phyloP scores from a whole-genome alignment of 495 filamentous ascomycete genomes.

The Niebla homalea region DNA sequence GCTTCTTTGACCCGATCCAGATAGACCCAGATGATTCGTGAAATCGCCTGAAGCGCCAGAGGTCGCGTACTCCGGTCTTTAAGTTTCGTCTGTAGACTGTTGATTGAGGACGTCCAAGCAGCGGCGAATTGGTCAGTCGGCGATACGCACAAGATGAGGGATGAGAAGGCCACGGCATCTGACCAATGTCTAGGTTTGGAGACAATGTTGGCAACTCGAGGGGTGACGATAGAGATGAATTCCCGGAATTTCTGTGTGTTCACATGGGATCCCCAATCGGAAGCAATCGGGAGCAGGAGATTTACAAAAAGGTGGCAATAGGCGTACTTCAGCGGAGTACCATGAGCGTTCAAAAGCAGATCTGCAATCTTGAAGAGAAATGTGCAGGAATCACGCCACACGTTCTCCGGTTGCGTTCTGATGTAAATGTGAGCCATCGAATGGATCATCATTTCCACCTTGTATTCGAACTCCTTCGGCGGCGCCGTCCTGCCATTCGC shows the following conservation, averaged over 20 bases:
- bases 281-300: conserved; percentile 77
- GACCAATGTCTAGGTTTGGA: conserved; percentile 84
- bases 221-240: conserved; percentile 62
- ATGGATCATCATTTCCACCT: conserved; percentile 68
- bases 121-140: conserved; percentile 65
- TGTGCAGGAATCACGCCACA: conserved; percentile 76
- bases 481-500: conserved; percentile 42
- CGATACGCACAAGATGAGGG: conserved; percentile 75
- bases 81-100: conserved; percentile 58
- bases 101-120: conserved; percentile 74
- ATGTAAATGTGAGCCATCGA: conserved; percentile 84
- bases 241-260: conserved; percentile 72
- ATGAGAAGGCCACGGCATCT: conserved; percentile 72
- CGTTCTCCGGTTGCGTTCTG: conserved; percentile 50
- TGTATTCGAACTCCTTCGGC: conserved; percentile 57
- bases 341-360: conserved; percentile 72
- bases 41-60: conserved; percentile 77
- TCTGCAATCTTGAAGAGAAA: conserved; percentile 71
- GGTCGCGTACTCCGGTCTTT: conserved; percentile 72
- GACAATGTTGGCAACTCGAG: conserved; percentile 67
- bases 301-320: conserved; percentile 87
- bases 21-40: conserved; percentile 91
- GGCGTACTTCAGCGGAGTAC: conserved; percentile 76
- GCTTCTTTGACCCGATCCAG: conserved; percentile 71
- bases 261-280: conserved; percentile 57